Evolutionary conservation across 352 stramenopile species (phyloP), one percentile per base, ranked within the genome.

Genomic region (Globisporangium megalacanthum): DNA sequence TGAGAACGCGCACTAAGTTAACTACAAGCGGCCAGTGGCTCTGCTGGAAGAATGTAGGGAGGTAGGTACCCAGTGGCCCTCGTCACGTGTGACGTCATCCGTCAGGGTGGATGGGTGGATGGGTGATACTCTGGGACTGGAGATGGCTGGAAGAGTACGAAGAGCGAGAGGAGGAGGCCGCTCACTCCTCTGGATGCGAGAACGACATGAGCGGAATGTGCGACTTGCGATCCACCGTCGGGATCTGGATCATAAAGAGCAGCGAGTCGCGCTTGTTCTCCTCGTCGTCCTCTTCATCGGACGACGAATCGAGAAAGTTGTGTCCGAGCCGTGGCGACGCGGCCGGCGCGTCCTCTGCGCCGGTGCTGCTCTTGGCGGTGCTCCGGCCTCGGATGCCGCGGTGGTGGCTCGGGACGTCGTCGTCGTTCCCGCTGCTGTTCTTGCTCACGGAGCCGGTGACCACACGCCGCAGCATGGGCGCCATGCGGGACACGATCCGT

Each of bases 241-340:
- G 81, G 52, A 91, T 75, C 17, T 78, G 77, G 51, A 91, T 56
- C 61, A 91, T 86, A 50, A 80, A 68, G 44, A 91, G 66, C 61
- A 91, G 60, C 44, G 78, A 91, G 61, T 79, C 65, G 8, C 76
- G 74, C 13, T 77, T 61, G 15, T 87, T 66, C n/a, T 83, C 66
- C 20, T 82, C 66, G 9, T 77, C 62, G 13, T 87, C 67, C n/a
- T 83, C 66, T 22, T 82, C 66, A 10, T 49, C 44, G 1, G 25
- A 29, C n/a, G 44, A 49, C 19, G 77, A 68, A 10, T 68, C 63
- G n/a, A 68, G 63, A 42, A 66, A 70, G 52, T 66, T 72, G 46
- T 42, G 20, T 35, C 48, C 49, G 39, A 56, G 29, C 36, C 46
- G 42, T n/a, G 33, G 49, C 1, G 42, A 54, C 29, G n/a, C 37